Evolutionary conservation across 2,329 filamentous ascomycete genomes (phyloP).

Genomic region (Rugonectria rugulosa): DNA sequence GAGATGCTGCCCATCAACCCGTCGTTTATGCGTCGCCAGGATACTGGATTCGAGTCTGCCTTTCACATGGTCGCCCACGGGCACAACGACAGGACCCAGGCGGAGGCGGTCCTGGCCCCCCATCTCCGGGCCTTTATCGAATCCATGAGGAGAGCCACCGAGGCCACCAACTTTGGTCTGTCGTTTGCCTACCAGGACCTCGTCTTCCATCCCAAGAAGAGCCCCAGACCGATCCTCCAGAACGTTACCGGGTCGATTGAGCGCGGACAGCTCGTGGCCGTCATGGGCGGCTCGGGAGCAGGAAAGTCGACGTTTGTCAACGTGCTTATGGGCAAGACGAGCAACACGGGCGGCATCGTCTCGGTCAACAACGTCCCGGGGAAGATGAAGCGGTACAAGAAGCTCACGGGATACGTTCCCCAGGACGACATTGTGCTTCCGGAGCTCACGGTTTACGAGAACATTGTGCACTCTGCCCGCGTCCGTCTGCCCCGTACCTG

Average conservation of each 20-base stretch:
- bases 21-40: slow-evolving; percentile 39
- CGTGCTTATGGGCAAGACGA: slow-evolving; percentile 66
- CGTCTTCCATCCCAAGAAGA: slow-evolving; percentile 55
- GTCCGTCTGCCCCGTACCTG: slow-evolving; percentile 61
- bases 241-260: slow-evolving; percentile 63
- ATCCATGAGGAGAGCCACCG: slow-evolving; percentile 60
- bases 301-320: slow-evolving; percentile 68
- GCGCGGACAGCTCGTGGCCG: slow-evolving; percentile 61
- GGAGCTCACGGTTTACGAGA: slow-evolving; percentile 67
- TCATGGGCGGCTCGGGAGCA: slow-evolving; percentile 68
- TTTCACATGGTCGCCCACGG: slow-evolving; percentile 43
- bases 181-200: slow-evolving; percentile 61
- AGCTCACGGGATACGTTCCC: slow-evolving; percentile 68
- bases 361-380: slow-evolving; percentile 60
- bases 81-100: slow-evolving; percentile 31
- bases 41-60: slow-evolving; percentile 48
- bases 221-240: slow-evolving; percentile 55
- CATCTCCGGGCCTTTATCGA: slow-evolving; percentile 59
- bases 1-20: slow-evolving; percentile 47
- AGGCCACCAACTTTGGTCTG: slow-evolving; percentile 59
- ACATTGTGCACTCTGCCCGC: slow-evolving; percentile 66
- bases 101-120: slow-evolving; percentile 29
- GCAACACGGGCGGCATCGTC: slow-evolving; percentile 57
- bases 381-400: slow-evolving; percentile 61
- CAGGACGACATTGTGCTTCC: slow-evolving; percentile 68